phyloP scores from a whole-genome alignment of 148 eudicot species.

The Rhododendron simsii region DNA sequence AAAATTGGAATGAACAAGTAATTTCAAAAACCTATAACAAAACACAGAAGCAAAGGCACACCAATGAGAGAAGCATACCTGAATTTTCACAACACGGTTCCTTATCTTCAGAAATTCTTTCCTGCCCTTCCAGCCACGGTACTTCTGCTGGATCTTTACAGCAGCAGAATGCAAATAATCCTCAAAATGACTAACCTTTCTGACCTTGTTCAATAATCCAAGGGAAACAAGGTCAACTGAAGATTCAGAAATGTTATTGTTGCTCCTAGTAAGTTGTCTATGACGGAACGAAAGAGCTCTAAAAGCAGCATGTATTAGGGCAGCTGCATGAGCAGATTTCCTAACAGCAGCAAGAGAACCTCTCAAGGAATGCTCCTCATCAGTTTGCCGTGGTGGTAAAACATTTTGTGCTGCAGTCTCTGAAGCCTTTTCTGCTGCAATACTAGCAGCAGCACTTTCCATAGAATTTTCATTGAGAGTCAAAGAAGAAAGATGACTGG shows the following conservation, averaged over 20 bases:
- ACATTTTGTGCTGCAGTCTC: conserved; percentile 37
- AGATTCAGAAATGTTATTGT: conserved; percentile 36
- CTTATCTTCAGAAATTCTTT: conserved; percentile 53
- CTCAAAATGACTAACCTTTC: conserved; percentile 36
- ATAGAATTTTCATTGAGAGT: conserved; percentile 31
- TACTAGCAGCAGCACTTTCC: conserved; percentile 17
- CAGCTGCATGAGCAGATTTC: conserved; percentile 70
- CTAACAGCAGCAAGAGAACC: conserved; percentile 59
- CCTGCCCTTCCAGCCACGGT: conserved; percentile 59
- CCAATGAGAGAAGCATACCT: conserved; percentile 30
- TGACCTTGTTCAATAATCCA: conserved; percentile 39
- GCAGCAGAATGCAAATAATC: conserved; percentile 54
- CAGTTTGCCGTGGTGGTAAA: conserved; percentile 25
- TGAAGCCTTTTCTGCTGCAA: conserved; percentile 27
- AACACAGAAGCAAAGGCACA: background rate
- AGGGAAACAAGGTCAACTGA: conserved; percentile 41
- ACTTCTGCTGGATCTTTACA: conserved; percentile 57
- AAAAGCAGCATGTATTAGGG: conserved; percentile 58
- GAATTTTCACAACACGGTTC: conserved; percentile 56
- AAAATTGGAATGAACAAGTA: background rate
- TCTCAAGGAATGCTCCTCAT: conserved; percentile 43
- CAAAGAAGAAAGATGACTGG: conserved; percentile 45
- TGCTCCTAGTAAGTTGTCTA: conserved; percentile 32
- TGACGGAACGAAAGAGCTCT: conserved; percentile 59
- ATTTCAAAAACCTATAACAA: background rate